Percentiles rank a stretch among this genome's conserved stretches.
These are phyloP conservation scores for Knoxia roxburghii DNA, from an alignment of 257 asterid genomes.

Conservation along the genomic window DNA sequence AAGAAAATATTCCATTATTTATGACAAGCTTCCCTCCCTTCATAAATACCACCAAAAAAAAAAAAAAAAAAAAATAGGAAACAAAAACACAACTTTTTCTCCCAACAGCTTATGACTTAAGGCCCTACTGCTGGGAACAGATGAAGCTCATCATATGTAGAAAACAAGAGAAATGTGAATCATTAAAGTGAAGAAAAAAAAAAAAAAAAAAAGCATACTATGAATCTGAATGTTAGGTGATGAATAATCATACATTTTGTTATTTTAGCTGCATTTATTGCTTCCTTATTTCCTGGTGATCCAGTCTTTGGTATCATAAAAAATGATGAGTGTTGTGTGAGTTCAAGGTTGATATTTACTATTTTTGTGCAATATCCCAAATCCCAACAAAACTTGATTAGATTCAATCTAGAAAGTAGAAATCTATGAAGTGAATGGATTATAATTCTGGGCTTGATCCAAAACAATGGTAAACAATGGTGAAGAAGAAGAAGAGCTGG, in stretches of 20 bases:
- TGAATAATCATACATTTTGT: no score
- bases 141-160: constrained; percentile 35
- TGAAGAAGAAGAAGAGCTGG: constrained; percentile 71
- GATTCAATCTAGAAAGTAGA: constrained; percentile 7
- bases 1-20: constrained; percentile 9
- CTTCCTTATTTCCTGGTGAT: constrained; percentile 4
- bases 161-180: constrained; percentile 24
- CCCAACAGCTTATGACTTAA: constrained; percentile 31
- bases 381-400: not conserved
- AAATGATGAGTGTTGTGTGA: not conserved
- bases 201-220: constrained; percentile 7
- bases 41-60: no score
- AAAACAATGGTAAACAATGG: constrained; percentile 37
- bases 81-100: constrained; percentile 23
- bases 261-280: not conserved
- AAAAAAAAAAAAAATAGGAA: no score
- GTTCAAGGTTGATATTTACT: constrained; percentile 5
- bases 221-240: not conserved
- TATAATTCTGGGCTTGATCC: constrained; percentile 5
- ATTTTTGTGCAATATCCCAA: constrained; percentile 1
- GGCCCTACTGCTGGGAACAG: constrained; percentile 53
- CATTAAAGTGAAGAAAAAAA: constrained; percentile 34
- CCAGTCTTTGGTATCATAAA: not conserved
- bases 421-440: not conserved
- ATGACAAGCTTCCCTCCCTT: constrained; percentile 25